phyloP scores from a whole-genome alignment of 225 moss, liverwort and hornwort species.

The Sphagnum contortum region DNA sequence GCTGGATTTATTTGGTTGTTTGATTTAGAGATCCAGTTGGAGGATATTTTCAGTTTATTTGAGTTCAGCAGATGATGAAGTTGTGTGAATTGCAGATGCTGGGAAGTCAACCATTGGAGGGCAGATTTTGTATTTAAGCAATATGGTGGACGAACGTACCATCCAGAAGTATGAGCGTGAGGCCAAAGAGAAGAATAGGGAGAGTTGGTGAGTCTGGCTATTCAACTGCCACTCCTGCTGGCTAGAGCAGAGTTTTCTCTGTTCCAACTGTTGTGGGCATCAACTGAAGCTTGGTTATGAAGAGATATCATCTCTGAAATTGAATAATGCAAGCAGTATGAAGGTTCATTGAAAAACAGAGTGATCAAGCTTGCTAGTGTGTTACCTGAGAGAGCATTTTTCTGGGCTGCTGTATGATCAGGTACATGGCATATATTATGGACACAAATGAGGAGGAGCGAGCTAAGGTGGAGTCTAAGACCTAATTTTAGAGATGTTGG shows the following conservation, averaged over 20 bases:
- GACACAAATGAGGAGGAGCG: conserved; percentile 98
- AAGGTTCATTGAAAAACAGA: no score
- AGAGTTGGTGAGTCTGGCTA: conserved; percentile 60
- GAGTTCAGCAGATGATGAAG: no score
- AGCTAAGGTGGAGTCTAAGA: conserved; percentile 48
- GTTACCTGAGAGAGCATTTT: no score
- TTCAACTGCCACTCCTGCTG: neutral
- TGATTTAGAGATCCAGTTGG: no score
- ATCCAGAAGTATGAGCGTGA: conserved; percentile 97
- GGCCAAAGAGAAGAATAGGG: conserved; percentile 96
- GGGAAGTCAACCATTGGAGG: conserved; percentile 98
- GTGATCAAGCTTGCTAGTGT: no score
- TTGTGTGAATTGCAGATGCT: conserved; percentile 43
- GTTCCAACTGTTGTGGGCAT: neutral
- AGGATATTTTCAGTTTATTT: no score
- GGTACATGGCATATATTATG: conserved; percentile 99
- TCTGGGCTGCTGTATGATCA: conserved; percentile 8
- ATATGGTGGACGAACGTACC: conserved; percentile 95
- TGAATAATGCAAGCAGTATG: neutral
- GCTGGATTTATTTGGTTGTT: no score
- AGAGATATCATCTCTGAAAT: neutral
- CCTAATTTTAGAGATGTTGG: neutral
- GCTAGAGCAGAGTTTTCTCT: neutral
- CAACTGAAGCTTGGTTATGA: neutral
- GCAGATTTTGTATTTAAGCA: conserved; percentile 82